phyloP scores from a whole-genome alignment of 1,284 basidiomycete genomes.

The Pseudozyma tsukubaensis region DNA sequence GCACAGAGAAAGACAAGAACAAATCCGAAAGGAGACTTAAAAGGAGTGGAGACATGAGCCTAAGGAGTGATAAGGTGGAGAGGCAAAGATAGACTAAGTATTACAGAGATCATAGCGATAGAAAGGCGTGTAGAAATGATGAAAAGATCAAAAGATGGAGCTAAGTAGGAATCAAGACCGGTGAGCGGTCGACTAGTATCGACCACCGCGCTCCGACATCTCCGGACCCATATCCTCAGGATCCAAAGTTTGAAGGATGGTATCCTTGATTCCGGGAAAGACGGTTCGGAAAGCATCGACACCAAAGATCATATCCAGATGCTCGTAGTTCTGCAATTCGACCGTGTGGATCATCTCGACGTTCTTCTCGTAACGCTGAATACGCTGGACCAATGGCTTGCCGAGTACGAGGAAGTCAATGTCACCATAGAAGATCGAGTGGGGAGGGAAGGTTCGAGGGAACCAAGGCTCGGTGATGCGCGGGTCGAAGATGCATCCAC shows the following conservation, averaged over 20 bases:
- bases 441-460: constrained; percentile 64
- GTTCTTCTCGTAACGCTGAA: constrained; percentile 62
- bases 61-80: neutral
- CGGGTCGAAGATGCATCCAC: constrained; percentile 68
- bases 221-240: constrained; percentile 45
- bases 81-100: constrained; percentile 1
- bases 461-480: constrained; percentile 65
- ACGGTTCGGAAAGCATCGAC: constrained; percentile 63
- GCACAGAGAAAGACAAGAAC: neutral
- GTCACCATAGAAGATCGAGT: constrained; percentile 64
- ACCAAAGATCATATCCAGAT: constrained; percentile 66
- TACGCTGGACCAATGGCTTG: constrained; percentile 64
- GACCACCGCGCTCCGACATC: constrained; percentile 34
- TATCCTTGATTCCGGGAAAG: constrained; percentile 66
- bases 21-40: too few species aligned
- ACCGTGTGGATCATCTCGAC: constrained; percentile 67
- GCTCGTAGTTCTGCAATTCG: constrained; percentile 66
- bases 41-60: too few species aligned
- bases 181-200: constrained; percentile 13
- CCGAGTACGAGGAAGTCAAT: constrained; percentile 66
- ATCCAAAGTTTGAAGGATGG: constrained; percentile 62
- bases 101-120: neutral
- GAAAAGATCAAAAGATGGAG: neutral
- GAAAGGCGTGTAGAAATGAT: neutral
- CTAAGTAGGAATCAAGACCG: too few species aligned